These are phyloP conservation scores for Kluyveromyces lactis DNA, from an alignment of 805 yeast genomes.

Conservation along the genomic window DNA sequence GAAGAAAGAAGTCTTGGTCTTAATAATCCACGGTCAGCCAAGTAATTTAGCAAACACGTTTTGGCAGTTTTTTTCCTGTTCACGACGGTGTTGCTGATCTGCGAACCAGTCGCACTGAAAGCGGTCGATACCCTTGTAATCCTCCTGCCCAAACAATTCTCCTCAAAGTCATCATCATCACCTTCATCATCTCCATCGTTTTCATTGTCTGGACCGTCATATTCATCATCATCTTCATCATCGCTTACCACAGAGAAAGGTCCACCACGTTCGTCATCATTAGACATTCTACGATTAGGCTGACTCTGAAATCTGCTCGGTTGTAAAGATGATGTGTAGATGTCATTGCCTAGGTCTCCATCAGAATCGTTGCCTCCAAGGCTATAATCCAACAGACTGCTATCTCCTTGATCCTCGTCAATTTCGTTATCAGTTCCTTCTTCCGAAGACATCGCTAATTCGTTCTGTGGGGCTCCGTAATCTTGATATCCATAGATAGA, in stretches of 20 bases:
- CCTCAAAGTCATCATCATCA: slow-evolving; percentile 1
- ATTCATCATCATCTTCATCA: slow-evolving; percentile 8
- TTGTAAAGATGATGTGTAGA: neutral
- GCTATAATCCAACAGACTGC: slow-evolving; percentile 1
- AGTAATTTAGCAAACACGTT: slow-evolving; percentile 12
- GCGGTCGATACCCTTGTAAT: slow-evolving; percentile 1
- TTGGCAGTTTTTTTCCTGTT: neutral
- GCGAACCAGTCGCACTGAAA: slow-evolving; percentile 4
- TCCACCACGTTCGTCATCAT: neutral
- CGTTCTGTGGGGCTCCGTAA: neutral
- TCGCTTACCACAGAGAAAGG: neutral
- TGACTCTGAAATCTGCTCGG: neutral
- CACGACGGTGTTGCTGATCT: neutral
- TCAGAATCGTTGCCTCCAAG: neutral
- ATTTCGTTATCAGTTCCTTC: slow-evolving; percentile 4
- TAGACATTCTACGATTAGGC: no score
- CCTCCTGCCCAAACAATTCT: slow-evolving; percentile 1
- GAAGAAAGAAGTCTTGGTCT: slow-evolving; percentile 13
- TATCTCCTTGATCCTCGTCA: slow-evolving; percentile 1
- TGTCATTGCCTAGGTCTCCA: neutral
- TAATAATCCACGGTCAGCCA: slow-evolving; percentile 23
- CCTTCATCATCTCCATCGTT: slow-evolving; percentile 4
- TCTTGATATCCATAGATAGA: slow-evolving; percentile 1
- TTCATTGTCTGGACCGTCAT: slow-evolving; percentile 2
- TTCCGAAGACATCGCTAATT: slow-evolving; percentile 1